Conservation (phyloP, 1,284 basidiomycete species). For the Rhodotorula sp. region DNA sequence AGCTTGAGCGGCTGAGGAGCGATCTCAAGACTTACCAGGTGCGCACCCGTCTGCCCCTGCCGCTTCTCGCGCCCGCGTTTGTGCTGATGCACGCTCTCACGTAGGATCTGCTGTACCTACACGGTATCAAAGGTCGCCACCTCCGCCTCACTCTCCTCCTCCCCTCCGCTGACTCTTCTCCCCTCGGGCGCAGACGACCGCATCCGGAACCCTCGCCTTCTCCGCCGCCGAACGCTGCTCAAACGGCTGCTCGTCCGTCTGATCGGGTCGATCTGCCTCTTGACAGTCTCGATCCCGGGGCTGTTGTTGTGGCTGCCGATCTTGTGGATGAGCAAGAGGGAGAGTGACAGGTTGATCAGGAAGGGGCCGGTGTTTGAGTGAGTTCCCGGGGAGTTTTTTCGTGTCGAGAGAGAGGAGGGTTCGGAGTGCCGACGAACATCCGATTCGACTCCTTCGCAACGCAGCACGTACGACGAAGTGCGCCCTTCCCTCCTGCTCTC, state of each 20-base stretch:
- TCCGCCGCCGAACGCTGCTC: constrained; percentile 59
- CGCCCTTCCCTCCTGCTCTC: not conserved
- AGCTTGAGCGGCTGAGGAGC: constrained; percentile 53
- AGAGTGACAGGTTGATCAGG: constrained; percentile 51
- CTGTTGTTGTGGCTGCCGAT: constrained; percentile 74
- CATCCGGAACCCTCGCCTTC: constrained; percentile 57
- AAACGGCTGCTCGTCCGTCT: constrained; percentile 65
- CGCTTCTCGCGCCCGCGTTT: not conserved
- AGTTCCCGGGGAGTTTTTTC: not conserved
- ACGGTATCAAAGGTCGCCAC: constrained; percentile 59
- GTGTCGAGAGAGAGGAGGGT: too few relatives aligned
- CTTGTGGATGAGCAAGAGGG: constrained; percentile 64
- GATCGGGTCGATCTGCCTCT: constrained; percentile 62
- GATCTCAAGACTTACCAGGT: constrained; percentile 70
- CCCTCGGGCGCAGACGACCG: constrained; percentile 63
- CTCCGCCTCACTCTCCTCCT: not conserved
- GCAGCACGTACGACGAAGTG: constrained; percentile 39
- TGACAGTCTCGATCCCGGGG: constrained; percentile 72
- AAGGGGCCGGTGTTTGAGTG: constrained; percentile 39
- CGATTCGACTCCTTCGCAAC: too few relatives aligned
- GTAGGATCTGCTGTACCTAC: constrained; percentile 58
- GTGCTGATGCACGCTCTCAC: too few relatives aligned
- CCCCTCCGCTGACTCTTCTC: not conserved
- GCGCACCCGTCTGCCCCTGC: too few relatives aligned
- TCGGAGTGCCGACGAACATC: too few relatives aligned